phyloP scores from a whole-genome alignment of 2,329 filamentous ascomycete species.

The Gaeumannomyces tritici region DNA sequence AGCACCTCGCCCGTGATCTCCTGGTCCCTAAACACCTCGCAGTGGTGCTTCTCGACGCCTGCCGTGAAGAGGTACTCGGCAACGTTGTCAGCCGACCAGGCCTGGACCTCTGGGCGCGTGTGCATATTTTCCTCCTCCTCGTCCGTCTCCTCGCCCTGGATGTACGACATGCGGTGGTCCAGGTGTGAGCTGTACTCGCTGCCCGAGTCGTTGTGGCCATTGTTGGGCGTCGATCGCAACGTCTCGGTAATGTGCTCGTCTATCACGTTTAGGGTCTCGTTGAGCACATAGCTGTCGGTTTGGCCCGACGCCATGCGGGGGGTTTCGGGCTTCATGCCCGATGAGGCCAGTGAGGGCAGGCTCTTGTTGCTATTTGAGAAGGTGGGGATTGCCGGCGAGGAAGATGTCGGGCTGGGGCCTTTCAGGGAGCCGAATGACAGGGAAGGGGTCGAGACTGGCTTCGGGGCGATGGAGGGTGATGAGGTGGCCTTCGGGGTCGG shows the following conservation, averaged over 20 bases:
- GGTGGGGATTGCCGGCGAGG: conserved; percentile 11
- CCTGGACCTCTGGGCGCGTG: conserved; percentile 60
- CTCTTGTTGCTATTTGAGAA: conserved; percentile 14
- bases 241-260: conserved; percentile 88
- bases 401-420: conserved; percentile 14
- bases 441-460: conserved; percentile 21
- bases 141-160: conserved; percentile 89
- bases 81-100: conserved; percentile 74
- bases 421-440: conserved; percentile 33
- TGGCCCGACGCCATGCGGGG: conserved; percentile 28
- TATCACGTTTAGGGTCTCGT: conserved; percentile 91
- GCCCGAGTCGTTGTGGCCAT: conserved; percentile 62
- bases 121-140: conserved; percentile 75
- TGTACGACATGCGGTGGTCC: conserved; percentile 74
- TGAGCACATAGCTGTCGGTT: conserved; percentile 67
- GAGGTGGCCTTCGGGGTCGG: conserved; percentile 19
- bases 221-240: conserved; percentile 48
- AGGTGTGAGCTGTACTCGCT: conserved; percentile 82
- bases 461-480: conserved; percentile 7
- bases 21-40: conserved; percentile 89
- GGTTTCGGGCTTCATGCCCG: conserved; percentile 22
- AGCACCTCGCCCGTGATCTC: conserved; percentile 93
- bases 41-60: conserved; percentile 82
- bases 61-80: conserved; percentile 80
- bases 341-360: conserved; percentile 12